A percentile compares a stretch with the other conserved stretches of the same genome.
Conservation (phyloP, 2,329 filamentous ascomycete genomes). For the Nemania diffusa region DNA sequence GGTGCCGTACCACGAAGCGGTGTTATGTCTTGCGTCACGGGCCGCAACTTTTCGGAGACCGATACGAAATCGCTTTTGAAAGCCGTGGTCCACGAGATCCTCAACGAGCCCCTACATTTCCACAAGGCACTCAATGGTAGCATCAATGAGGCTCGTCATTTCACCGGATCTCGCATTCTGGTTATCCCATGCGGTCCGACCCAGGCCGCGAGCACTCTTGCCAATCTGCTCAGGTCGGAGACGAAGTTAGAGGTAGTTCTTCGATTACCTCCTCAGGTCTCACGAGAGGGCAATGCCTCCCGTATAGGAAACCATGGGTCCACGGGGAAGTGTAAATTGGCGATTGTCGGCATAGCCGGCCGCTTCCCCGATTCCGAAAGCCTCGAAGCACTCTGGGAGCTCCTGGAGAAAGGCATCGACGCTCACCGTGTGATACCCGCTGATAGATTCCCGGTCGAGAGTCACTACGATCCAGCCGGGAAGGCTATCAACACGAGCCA, state of each 20-base stretch:
- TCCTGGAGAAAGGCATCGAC: constrained; percentile 78
- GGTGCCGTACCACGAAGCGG: constrained; percentile 58
- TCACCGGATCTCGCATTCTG: constrained; percentile 54
- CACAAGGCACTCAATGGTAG: constrained; percentile 61
- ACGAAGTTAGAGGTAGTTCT: constrained; percentile 57
- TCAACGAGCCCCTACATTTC: constrained; percentile 62
- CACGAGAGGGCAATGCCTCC: constrained; percentile 49
- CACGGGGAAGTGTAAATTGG: constrained; percentile 72
- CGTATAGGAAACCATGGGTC: constrained; percentile 60
- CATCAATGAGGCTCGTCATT: constrained; percentile 55
- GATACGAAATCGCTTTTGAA: constrained; percentile 56
- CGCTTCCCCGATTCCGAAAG: constrained; percentile 79
- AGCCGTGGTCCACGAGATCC: constrained; percentile 59
- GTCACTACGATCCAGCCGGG: constrained; percentile 76
- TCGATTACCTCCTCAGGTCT: constrained; percentile 51
- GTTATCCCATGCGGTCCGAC: constrained; percentile 63
- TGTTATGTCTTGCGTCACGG: constrained; percentile 63
- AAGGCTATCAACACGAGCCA: constrained; percentile 81
- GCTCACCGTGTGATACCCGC: constrained; percentile 74
- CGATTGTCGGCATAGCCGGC: constrained; percentile 85
- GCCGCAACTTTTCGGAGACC: constrained; percentile 54
- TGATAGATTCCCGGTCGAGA: constrained; percentile 78
- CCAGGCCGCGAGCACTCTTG: constrained; percentile 59
- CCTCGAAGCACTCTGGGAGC: constrained; percentile 78
- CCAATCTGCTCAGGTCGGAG: constrained; percentile 55